Conservation (phyloP, 768 basidiomycete genomes). For the Boletus eberwhitei region DNA sequence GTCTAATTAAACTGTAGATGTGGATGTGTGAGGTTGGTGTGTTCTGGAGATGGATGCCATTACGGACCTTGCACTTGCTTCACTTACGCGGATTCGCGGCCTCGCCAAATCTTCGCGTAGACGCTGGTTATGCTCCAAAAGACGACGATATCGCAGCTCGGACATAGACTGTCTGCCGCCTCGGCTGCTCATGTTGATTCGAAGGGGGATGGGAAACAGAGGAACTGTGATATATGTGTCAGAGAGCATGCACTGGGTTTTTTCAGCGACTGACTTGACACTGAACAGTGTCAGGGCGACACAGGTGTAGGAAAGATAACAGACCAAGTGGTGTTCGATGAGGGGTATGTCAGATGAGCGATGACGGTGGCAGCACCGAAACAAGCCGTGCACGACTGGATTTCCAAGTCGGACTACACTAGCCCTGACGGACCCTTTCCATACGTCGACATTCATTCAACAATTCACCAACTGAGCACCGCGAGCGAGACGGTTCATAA, state of each 20-base stretch:
- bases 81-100: constrained; percentile 68
- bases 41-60: background rate
- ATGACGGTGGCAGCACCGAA: constrained; percentile 9
- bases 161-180: constrained; percentile 72
- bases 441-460: constrained; percentile 18
- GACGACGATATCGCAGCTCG: constrained; percentile 75
- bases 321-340: background rate
- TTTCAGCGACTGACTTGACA: constrained; percentile 6
- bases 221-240: background rate
- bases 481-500: background rate
- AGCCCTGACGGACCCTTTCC: constrained; percentile 12
- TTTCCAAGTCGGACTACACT: background rate
- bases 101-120: constrained; percentile 69
- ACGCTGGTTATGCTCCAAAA: constrained; percentile 72
- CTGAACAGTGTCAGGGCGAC: background rate
- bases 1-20: constrained; percentile 58
- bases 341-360: constrained; percentile 1
- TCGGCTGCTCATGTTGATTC: constrained; percentile 52
- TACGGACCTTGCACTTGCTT: constrained; percentile 64
- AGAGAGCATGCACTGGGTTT: background rate
- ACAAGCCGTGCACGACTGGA: constrained; percentile 4
- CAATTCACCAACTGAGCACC: background rate
- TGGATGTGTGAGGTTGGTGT: constrained; percentile 2
- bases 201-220: background rate
- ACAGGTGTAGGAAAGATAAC: background rate